A percentile compares a stretch with the other conserved stretches of the same genome.
These are phyloP conservation scores for Ceratobasidium papillatum DNA, from an alignment of 1,284 basidiomycete species.

Conservation along the genomic window DNA sequence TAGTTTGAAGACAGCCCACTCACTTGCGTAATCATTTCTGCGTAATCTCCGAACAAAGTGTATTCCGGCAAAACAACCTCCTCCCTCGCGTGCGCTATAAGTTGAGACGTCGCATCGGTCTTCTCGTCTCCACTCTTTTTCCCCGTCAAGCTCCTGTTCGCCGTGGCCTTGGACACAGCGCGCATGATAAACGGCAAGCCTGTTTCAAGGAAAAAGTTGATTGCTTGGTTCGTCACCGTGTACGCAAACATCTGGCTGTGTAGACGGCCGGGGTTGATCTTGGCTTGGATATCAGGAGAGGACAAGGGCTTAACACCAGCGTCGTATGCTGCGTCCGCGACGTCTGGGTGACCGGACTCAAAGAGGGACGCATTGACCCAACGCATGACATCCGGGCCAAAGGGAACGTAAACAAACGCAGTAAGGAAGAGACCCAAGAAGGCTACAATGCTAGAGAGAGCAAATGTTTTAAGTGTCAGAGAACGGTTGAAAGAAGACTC, in stretches of 20 bases:
- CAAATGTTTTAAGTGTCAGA: slow-evolving; percentile 92
- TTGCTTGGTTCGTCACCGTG: slow-evolving; percentile 89
- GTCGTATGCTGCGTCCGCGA: slow-evolving; percentile 43
- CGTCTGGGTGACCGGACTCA: slow-evolving; percentile 40
- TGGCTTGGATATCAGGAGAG: slow-evolving; percentile 24
- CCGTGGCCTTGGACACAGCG: slow-evolving; percentile 57
- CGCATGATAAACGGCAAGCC: slow-evolving; percentile 84
- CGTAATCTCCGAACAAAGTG: slow-evolving; percentile 83
- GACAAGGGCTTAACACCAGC: slow-evolving; percentile 42
- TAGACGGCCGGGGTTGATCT: slow-evolving; percentile 64
- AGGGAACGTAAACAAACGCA: slow-evolving; percentile 92
- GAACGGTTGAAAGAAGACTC: slow-evolving; percentile 79
- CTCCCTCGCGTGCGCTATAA: slow-evolving; percentile 77
- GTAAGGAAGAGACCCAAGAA: slow-evolving; percentile 87
- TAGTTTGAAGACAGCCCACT: background rate
- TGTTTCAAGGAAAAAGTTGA: slow-evolving; percentile 85
- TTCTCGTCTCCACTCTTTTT: slow-evolving; percentile 69
- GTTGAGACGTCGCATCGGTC: slow-evolving; percentile 66
- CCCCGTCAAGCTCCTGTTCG: slow-evolving; percentile 47
- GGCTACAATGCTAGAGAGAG: slow-evolving; percentile 86
- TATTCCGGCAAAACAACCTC: slow-evolving; percentile 88
- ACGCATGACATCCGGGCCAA: slow-evolving; percentile 82
- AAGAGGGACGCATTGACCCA: slow-evolving; percentile 58
- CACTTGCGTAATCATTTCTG: slow-evolving; percentile 86
- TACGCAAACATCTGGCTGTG: slow-evolving; percentile 95